Evolutionary conservation across 164 flowering plant species (phyloP), one percentile per base, ranked within the genome.

Genomic region (Stephania japonica): DNA sequence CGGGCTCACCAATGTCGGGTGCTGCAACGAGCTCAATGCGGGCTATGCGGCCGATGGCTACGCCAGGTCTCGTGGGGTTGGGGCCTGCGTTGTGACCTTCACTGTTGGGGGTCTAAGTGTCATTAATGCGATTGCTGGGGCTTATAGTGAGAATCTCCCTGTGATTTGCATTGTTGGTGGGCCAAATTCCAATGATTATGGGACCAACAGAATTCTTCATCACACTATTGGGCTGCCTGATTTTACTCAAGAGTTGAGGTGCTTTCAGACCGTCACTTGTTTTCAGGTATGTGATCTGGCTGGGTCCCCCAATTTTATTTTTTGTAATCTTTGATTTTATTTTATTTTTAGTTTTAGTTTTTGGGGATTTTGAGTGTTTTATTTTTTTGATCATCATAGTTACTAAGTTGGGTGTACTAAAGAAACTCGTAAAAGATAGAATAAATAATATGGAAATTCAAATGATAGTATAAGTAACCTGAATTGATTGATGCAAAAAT

Each of bases 1-100:
- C 0, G 88, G 81, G 47, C 90, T 94, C 68, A 86, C 73, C 78
- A 50, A 78, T 27, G 49, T 94, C 77, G 98, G 98, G 72, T 92
- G 97, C 87, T 94, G 98, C 72, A 94, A 94, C 83, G 98, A 94
- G 84, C 97, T 94, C 47, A 94, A 94, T 76, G 98, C 98, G 38
- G 97, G 98, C 0, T 94, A 94, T 70, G 98, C 98, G 3, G 98
- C 98, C 4, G 98, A 94, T 49, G 97, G 97, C 23, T 94, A 86
- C 80, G 97, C 97, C 0, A 80, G 98, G 41, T 79, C 86, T 0
- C 86, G 92, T 4, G 97, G 98, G 10, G 94, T 90, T 59, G 96
- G 96, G 6, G 96, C 96, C 4, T 94, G 98, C 61, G 98, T 84
- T 24, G 98, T 92, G 19, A 94, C 98, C 13, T 94, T 94, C 81